Evolutionary conservation across 257 asterid genomes (phyloP), one percentile per base, ranked within the genome.

Genomic region (Orobanche coerulescens): DNA sequence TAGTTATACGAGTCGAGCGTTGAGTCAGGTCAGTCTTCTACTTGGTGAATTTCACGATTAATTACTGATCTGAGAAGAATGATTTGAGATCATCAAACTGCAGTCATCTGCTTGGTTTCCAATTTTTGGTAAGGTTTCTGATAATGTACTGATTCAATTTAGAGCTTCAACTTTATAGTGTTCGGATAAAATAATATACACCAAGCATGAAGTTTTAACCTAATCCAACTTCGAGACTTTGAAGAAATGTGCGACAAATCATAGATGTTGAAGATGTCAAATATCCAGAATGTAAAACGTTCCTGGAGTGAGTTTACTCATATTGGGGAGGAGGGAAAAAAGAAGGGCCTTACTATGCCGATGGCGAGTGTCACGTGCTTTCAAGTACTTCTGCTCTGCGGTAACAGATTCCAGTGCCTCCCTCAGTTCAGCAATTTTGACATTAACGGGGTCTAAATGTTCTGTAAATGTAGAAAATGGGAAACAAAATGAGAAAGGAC

Each of bases 361-460:
- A 76, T 93, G 99, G 13, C 99, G 97, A 66, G 84, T 26, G 76
- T 87, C 97, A 26, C 95, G 97, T 54, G 96, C 95, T 83, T 78
- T 93, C 79, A 93, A 73, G 80, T 89, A 93, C 66, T 78, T 86
- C 79, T 93, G 97, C 74, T 93, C 98, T 30, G 92, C 75, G 14
- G 94, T 89, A 70, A 93, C 96, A 23, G 97, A 84, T 75, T 93
- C 97, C 78, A 93, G 73, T 60, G 99, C 94, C 83, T 93, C 99
- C 76, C 90, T 80, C 64, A 93, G 81, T 77, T 89, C 94, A 76
- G 99, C 96, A 75, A 89, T 87, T 79, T 86, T 89, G 47, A 93
- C 97, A 75, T 93, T 93, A 37, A 89, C 79, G 58, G 99, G 97
- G 81, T 93, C 99, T 84, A 93, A 79, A 70, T 93, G 89, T 62